Conservation (phyloP, 2,329 filamentous ascomycete species). For the Neocucurbitaria cava region DNA sequence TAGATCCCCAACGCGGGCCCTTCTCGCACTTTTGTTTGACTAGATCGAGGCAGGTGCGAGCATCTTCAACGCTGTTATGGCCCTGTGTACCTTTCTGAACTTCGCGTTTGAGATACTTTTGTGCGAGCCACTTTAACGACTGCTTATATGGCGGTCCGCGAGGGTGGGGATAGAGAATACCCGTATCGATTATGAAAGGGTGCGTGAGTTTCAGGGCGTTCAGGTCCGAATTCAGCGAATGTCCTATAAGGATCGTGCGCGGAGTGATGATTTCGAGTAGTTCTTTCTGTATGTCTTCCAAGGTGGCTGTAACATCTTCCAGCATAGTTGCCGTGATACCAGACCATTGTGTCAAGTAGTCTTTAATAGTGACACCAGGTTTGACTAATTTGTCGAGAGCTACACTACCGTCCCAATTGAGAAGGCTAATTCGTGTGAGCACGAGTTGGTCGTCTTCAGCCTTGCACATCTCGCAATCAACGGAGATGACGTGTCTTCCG, state of each 20-base stretch:
- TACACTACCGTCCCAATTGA: conserved; percentile 83
- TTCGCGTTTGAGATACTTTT: conserved; percentile 84
- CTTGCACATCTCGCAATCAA: conserved; percentile 98
- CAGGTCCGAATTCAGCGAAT: conserved; percentile 83
- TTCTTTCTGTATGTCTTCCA: conserved; percentile 80
- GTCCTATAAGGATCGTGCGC: conserved; percentile 76
- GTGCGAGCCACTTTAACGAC: conserved; percentile 85
- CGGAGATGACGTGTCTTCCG: conserved; percentile 77
- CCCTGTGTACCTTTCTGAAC: conserved; percentile 84
- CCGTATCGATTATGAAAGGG: conserved; percentile 92
- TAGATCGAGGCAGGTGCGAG: conserved; percentile 87
- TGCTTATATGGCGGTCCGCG: conserved; percentile 89
- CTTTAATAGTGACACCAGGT: conserved; percentile 82
- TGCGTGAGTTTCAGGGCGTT: conserved; percentile 85
- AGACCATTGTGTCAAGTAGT: conserved; percentile 89
- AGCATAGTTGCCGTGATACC: conserved; percentile 91
- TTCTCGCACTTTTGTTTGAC: conserved; percentile 96
- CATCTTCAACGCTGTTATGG: conserved; percentile 93
- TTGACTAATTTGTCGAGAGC: conserved; percentile 92
- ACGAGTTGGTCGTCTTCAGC: conserved; percentile 81
- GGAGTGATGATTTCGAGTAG: conserved; percentile 76
- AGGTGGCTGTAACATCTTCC: conserved; percentile 79
- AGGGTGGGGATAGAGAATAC: conserved; percentile 87
- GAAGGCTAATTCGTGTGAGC: conserved; percentile 85
- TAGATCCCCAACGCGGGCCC: conserved; percentile 83